A percentile compares a stretch with the other conserved stretches of the same genome.
phyloP scores from a whole-genome alignment of 768 basidiomycete species.

The Leccinum olivaceopallidum region DNA sequence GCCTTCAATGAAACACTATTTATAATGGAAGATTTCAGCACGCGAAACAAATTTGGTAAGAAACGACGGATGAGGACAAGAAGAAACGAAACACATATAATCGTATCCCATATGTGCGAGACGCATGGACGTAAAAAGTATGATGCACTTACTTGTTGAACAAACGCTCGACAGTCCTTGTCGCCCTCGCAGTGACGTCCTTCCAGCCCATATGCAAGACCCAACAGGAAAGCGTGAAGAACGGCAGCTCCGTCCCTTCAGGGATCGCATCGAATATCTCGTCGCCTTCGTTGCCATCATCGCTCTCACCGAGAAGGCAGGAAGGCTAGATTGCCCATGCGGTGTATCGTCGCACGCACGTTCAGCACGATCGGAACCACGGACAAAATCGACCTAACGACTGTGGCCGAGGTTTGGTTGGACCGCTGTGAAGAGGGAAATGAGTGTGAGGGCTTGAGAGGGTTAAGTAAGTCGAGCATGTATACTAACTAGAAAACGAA shows the following conservation, averaged over 20 bases:
- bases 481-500: neutral
- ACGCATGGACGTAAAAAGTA: neutral
- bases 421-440: conserved; percentile 73
- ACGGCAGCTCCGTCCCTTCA: conserved; percentile 55
- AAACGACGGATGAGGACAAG: neutral
- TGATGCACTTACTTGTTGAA: conserved; percentile 69
- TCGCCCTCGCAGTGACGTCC: no score
- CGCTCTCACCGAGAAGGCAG: no score
- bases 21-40: conserved; percentile 15
- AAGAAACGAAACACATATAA: neutral
- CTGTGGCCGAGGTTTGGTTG: conserved; percentile 69
- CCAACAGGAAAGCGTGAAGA: conserved; percentile 46
- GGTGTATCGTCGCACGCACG: conserved; percentile 41
- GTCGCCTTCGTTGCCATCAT: no score
- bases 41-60: neutral
- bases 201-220: conserved; percentile 40
- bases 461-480: conserved; percentile 7
- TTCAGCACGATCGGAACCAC: conserved; percentile 62
- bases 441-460: conserved; percentile 73
- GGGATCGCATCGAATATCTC: no score
- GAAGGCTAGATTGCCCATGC: conserved; percentile 12
- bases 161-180: conserved; percentile 43
- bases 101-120: neutral
- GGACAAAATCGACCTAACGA: conserved; percentile 74
- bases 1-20: conserved; percentile 80